Evolutionary conservation across 2,329 filamentous ascomycete genomes (phyloP), one percentile per base, ranked within the genome.

Genomic region (Alternaria postmessia): DNA sequence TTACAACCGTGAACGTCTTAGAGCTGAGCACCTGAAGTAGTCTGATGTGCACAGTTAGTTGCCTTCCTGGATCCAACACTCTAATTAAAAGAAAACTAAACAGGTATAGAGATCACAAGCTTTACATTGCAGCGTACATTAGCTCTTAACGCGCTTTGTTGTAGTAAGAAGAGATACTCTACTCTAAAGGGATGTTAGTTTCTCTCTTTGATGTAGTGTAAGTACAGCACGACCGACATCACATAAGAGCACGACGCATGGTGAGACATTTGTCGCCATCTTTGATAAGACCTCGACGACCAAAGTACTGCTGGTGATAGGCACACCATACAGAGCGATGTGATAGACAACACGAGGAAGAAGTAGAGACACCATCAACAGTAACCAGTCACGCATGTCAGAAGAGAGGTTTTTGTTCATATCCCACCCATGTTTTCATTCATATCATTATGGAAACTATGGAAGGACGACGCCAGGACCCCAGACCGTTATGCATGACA

Each of bases 401-500:
- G 11, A 51, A 3, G 12, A 51, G 22, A 44, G 8, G 47, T 43
- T 41, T 55, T 47, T 38, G 32, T 51, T 53, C 43, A 47, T 60
- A 73, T 70, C 68, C 75, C 72, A 72, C 67, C 75, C 74, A 77
- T 69, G 67, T 70, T 65, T 77, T 76, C 74, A 76, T 78, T 76
- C 60, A 73, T 56, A 71, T 77, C 73, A 70, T 78, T 75, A 73
- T 76, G 74, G 77, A 71, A 69, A 75, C 76, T 78, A 78, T 70
- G 75, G 74, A 76, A 72, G 73, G 72, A 74, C 73, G 66, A 75
- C 73, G 72, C 74, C 75, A 70, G 64, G 59, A 71, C 68, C 65
- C 68, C 63, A 67, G 62, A 71, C 75, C 72, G 69, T 75, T 72
- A 78, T 78, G 75, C 76, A 77, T 78, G 68, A 74, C 65, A 68